These are phyloP conservation scores for Penicillium canescens DNA, from an alignment of 495 filamentous ascomycete genomes.

Conservation along the genomic window DNA sequence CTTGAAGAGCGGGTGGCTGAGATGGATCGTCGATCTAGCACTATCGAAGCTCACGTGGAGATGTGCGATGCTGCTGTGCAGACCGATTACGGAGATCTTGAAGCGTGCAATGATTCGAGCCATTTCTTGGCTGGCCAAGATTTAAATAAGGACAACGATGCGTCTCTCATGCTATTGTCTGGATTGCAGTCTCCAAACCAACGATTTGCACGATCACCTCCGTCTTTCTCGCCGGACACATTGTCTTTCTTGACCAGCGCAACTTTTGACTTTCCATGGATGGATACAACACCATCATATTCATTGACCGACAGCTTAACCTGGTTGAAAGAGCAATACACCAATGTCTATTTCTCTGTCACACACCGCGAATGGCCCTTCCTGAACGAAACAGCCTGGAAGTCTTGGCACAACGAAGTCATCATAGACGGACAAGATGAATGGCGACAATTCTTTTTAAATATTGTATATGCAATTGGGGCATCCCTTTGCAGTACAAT, in stretches of 20 bases:
- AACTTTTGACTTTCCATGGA: constrained; percentile 16
- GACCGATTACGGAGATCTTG: constrained; percentile 17
- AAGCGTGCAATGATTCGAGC: not conserved
- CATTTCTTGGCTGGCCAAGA: not conserved
- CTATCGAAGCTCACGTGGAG: not conserved
- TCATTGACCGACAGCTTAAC: constrained; percentile 13
- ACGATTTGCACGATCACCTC: constrained; percentile 1
- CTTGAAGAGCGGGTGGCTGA: constrained; percentile 28
- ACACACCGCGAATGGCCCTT: constrained; percentile 38
- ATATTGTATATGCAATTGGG: constrained; percentile 36
- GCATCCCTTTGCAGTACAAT: constrained; percentile 28
- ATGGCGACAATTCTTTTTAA: constrained; percentile 31
- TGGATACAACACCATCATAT: constrained; percentile 12
- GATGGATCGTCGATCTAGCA: constrained; percentile 9
- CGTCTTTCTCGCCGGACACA: constrained; percentile 8
- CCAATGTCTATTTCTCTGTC: constrained; percentile 33
- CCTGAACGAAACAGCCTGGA: constrained; percentile 26
- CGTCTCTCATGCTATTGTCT: constrained; percentile 8
- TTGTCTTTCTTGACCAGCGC: constrained; percentile 10
- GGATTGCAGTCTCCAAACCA: not conserved
- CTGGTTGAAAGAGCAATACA: constrained; percentile 32
- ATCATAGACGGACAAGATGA: constrained; percentile 16
- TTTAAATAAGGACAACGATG: constrained; percentile 7
- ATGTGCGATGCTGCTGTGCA: constrained; percentile 31
- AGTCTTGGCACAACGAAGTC: constrained; percentile 24